Evolutionary conservation across 129 eudicot genomes (phyloP).

Genomic region (Flaveria sonorensis): DNA sequence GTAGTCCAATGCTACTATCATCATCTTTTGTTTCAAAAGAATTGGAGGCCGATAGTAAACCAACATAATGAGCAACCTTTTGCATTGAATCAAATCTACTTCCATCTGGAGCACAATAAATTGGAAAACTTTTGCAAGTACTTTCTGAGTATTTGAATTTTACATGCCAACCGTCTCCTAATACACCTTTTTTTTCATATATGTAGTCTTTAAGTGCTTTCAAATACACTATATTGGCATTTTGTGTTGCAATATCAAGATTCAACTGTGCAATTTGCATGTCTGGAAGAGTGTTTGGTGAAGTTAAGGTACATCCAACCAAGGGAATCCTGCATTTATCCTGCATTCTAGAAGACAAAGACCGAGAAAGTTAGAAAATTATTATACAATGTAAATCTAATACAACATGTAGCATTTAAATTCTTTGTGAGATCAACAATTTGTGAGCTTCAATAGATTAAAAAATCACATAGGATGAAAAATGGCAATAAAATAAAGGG

Average conservation of each 20-base stretch:
- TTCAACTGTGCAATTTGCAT: constrained; percentile 29
- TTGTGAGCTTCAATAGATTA: background rate
- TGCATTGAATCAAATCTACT: constrained; percentile 59
- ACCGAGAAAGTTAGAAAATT: constrained; percentile 18
- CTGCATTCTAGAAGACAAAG: constrained; percentile 50
- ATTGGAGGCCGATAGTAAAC: constrained; percentile 39
- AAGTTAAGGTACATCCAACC: constrained; percentile 33
- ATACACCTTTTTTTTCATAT: constrained; percentile 46
- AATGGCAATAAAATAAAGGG: background rate
- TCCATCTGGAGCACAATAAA: constrained; percentile 75
- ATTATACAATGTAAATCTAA: background rate
- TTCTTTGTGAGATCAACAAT: background rate
- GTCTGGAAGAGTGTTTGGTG: constrained; percentile 31
- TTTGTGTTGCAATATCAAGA: constrained; percentile 38
- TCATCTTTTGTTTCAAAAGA: constrained; percentile 38
- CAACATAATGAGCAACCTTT: constrained; percentile 62
- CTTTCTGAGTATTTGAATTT: constrained; percentile 55
- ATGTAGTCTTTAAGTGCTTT: constrained; percentile 65
- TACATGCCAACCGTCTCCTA: constrained; percentile 81
- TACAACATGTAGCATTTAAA: constrained; percentile 5
- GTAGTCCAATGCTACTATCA: constrained; percentile 32
- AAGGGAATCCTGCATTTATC: constrained; percentile 25
- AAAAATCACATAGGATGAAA: background rate
- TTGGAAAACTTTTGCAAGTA: constrained; percentile 47
- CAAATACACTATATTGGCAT: constrained; percentile 48